phyloP scores from a whole-genome alignment of 179 eudicot species.

The Beta lomatogona region DNA sequence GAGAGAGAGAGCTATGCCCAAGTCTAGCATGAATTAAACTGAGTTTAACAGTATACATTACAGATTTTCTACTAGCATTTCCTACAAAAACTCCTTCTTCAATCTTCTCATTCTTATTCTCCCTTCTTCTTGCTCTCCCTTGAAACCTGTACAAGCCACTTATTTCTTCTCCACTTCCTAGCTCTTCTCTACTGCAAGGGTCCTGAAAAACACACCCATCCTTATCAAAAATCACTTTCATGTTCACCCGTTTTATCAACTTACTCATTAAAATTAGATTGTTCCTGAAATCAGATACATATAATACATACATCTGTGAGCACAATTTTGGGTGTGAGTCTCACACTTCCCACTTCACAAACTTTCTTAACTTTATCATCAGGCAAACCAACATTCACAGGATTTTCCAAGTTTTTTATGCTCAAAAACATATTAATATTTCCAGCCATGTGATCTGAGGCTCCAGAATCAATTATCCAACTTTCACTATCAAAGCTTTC shows the following conservation, averaged over 20 bases:
- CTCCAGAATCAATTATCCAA: conserved; percentile 1
- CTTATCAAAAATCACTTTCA: not conserved
- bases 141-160: not conserved
- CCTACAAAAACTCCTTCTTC: too few relatives aligned
- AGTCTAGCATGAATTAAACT: not conserved
- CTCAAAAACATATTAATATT: not conserved
- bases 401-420: not conserved
- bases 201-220: not conserved
- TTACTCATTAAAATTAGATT: not conserved
- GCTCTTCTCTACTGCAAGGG: not conserved
- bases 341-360: not conserved
- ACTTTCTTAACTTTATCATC: not conserved
- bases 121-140: not conserved
- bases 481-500: too few relatives aligned
- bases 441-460: conserved; percentile 3
- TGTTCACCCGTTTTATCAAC: not conserved
- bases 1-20: not conserved
- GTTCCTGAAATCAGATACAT: not conserved
- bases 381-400: not conserved
- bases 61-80: not conserved
- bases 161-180: not conserved
- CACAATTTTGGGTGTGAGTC: not conserved
- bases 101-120: not conserved
- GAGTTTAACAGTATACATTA: not conserved
- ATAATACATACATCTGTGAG: not conserved